Evolutionary conservation across 2,329 filamentous ascomycete species (phyloP), one percentile per base, ranked within the genome.

Genomic region (Fusarium robinianum): DNA sequence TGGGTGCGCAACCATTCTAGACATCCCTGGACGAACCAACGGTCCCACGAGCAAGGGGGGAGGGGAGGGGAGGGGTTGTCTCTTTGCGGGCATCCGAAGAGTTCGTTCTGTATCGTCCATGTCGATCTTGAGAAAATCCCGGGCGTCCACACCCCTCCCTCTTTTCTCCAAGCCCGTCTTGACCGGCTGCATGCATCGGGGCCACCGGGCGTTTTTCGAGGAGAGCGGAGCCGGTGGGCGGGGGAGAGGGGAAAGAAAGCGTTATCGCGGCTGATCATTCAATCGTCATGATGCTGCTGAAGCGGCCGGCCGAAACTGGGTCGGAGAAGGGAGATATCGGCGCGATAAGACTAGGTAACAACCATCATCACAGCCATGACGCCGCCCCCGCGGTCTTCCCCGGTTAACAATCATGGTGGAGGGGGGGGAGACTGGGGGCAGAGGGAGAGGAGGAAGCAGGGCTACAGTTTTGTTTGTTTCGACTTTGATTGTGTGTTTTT

Each of bases 151-250:
- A n/a, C n/a, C n/a, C n/a, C n/a, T n/a, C n/a, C n/a, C n/a, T n/a
- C n/a, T n/a, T n/a, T n/a, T n/a, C 23, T 33, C 36, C 22, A 43
- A 40, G 38, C 23, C 18, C 47, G 41, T 43, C 15, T 46, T 62
- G 59, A 62, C 57, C 59, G 57, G 55, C 52, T 60, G 51, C 57
- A 61, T 49, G 49, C 49, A 44, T n/a, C n/a, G n/a, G n/a, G n/a
- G n/a, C n/a, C n/a, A n/a, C n/a, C n/a, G n/a, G n/a, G n/a, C n/a
- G n/a, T n/a, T n/a, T n/a, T n/a, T n/a, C n/a, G n/a, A n/a, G n/a
- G n/a, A n/a, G n/a, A n/a, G n/a, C n/a, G n/a, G n/a, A 41, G 43
- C 15, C 10, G 16, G 7, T 24, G 36, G 19, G 23, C 10, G 26
- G n/a, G 14, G 25, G 30, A 21, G 37, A 29, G 19, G 40, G 39